A percentile compares a stretch with the other conserved stretches of the same genome.
phyloP scores from a whole-genome alignment of 805 yeast species.

The Teunomyces barrocoloradensis region DNA sequence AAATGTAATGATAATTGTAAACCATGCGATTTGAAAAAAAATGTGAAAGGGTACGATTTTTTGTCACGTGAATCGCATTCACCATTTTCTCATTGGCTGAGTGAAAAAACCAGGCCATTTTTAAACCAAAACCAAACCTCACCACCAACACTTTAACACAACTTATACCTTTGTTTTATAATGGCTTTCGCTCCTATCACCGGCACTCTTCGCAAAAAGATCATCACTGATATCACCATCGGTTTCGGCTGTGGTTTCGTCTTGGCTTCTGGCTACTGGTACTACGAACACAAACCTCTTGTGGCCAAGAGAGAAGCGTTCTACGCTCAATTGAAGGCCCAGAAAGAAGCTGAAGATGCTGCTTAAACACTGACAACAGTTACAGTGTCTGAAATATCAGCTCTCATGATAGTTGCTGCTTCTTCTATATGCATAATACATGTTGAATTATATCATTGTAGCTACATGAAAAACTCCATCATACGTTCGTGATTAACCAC shows the following conservation, averaged over 20 bases:
- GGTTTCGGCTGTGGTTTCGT: conserved; percentile 63
- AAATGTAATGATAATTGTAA: not conserved
- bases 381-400: too few species aligned
- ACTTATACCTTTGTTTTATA: conserved; percentile 6
- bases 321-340: conserved; percentile 75
- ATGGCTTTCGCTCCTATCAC: conserved; percentile 86
- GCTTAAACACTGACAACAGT: conserved; percentile 18
- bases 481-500: conserved; percentile 3
- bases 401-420: not conserved
- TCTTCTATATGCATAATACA: not conserved
- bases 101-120: conserved; percentile 1
- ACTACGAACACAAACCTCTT: conserved; percentile 78
- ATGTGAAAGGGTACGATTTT: not conserved
- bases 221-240: conserved; percentile 71
- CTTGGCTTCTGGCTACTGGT: conserved; percentile 69
- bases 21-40: not conserved
- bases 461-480: conserved; percentile 1
- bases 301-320: conserved; percentile 79
- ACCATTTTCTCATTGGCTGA: conserved; percentile 4
- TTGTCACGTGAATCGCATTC: not conserved
- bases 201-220: conserved; percentile 78
- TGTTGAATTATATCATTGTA: not conserved
- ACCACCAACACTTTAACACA: too few species aligned
- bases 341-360: conserved; percentile 60
- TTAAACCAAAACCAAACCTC: not conserved